phyloP scores from a whole-genome alignment of 1,284 basidiomycete species.

The Austroboletus novae-zelandiae region DNA sequence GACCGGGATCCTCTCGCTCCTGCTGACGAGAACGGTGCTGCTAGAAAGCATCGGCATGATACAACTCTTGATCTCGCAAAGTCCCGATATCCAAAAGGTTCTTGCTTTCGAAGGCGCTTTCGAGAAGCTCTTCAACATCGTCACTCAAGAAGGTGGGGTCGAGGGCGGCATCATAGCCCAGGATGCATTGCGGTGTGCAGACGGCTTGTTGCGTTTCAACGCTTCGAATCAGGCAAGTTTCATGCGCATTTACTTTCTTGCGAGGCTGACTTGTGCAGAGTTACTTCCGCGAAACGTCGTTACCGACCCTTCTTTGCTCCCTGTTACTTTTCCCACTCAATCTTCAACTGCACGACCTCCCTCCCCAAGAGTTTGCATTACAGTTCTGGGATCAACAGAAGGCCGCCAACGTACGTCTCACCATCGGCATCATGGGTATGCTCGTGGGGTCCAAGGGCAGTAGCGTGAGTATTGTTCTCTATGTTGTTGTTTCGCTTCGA shows the following conservation, averaged over 20 bases:
- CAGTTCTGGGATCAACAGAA: slow-evolving; percentile 98
- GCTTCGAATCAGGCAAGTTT: slow-evolving; percentile 85
- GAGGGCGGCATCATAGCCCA: slow-evolving; percentile 90
- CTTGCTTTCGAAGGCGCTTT: slow-evolving; percentile 97
- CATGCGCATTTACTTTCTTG: neutral
- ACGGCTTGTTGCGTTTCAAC: slow-evolving; percentile 87
- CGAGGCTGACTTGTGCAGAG: slow-evolving; percentile 53
- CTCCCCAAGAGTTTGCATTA: slow-evolving; percentile 90
- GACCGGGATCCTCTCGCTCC: neutral
- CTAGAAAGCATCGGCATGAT: slow-evolving; percentile 82
- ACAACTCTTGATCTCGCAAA: slow-evolving; percentile 81
- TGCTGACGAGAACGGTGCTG: slow-evolving; percentile 21
- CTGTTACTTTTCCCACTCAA: slow-evolving; percentile 85
- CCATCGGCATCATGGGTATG: slow-evolving; percentile 79
- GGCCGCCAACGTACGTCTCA: slow-evolving; percentile 70
- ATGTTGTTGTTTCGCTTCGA: neutral
- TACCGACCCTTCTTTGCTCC: slow-evolving; percentile 79
- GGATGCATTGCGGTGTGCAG: slow-evolving; percentile 84
- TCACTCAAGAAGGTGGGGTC: slow-evolving; percentile 85
- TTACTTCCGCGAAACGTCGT: slow-evolving; percentile 92
- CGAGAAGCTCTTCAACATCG: slow-evolving; percentile 90
- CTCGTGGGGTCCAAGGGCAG: slow-evolving; percentile 71
- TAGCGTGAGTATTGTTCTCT: slow-evolving; percentile 42
- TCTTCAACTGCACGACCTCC: slow-evolving; percentile 58
- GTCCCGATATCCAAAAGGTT: slow-evolving; percentile 94